Conservation (phyloP, 83 land plant genomes). For the Picea abies region DNA sequence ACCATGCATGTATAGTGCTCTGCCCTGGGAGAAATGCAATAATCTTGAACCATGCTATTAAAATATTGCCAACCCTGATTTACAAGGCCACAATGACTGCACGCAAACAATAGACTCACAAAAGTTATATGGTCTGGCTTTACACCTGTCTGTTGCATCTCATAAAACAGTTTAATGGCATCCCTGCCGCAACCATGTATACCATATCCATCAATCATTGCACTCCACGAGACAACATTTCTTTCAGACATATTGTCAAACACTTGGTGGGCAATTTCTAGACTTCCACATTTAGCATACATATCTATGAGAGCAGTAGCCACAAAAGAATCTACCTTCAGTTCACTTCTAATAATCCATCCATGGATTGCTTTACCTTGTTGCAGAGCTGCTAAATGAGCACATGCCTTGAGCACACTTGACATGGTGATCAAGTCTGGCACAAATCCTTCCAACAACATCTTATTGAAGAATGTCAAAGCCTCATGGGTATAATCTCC, state of each 20-base stretch:
- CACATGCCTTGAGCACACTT: too few relatives aligned
- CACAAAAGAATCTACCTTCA: constrained; percentile 18
- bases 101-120: constrained; percentile 15
- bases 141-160: constrained; percentile 3
- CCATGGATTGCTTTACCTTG: constrained; percentile 9
- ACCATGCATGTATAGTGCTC: constrained; percentile 25
- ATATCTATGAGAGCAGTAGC: constrained; percentile 21
- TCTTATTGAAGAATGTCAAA: too few relatives aligned
- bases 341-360: constrained; percentile 4
- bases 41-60: constrained; percentile 14
- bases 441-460: too few relatives aligned
- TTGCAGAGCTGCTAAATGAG: too few relatives aligned
- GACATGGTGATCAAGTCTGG: too few relatives aligned
- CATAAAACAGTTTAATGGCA: constrained; percentile 9
- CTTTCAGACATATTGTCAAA: constrained; percentile 10
- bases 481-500: too few relatives aligned
- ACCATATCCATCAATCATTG: constrained; percentile 17
- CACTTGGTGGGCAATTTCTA: constrained; percentile 6
- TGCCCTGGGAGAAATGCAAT: constrained; percentile 3
- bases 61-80: constrained; percentile 11
- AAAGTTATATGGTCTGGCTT: constrained; percentile 19
- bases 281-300: constrained; percentile 24
- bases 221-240: constrained; percentile 18
- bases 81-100: constrained; percentile 21
- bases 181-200: constrained; percentile 13